These are phyloP conservation scores for Colletotrichum tropicale DNA, from an alignment of 2,329 filamentous ascomycete genomes.

Conservation along the genomic window DNA sequence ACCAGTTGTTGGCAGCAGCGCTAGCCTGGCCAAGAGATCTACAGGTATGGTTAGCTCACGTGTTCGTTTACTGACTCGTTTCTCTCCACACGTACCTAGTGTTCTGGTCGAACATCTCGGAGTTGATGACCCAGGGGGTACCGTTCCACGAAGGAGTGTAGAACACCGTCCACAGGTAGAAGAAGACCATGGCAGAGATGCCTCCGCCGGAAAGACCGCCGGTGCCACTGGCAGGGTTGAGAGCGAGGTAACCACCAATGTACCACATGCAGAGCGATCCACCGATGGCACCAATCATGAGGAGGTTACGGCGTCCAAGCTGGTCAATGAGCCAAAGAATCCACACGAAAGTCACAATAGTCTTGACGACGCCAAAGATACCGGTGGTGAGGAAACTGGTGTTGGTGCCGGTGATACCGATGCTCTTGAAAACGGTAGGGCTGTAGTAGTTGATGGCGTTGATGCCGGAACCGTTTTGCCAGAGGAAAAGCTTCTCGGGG, in stretches of 20 bases:
- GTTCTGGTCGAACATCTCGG: conserved; percentile 77
- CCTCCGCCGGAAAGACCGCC: conserved; percentile 46
- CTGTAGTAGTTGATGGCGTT: conserved; percentile 81
- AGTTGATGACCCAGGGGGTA: conserved; percentile 77
- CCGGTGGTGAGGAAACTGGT: conserved; percentile 66
- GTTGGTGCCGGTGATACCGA: conserved; percentile 50
- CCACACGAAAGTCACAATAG: conserved; percentile 70
- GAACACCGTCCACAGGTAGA: conserved; percentile 73
- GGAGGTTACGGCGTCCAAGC: conserved; percentile 56
- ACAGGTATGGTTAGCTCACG: neutral
- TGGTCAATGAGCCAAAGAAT: conserved; percentile 72
- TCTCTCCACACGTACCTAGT: neutral
- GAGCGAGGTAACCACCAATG: conserved; percentile 59
- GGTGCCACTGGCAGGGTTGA: conserved; percentile 35
- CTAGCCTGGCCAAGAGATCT: conserved; percentile 71
- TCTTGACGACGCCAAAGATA: conserved; percentile 80
- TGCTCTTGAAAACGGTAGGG: conserved; percentile 68
- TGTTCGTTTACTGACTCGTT: neutral
- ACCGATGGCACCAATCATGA: conserved; percentile 65
- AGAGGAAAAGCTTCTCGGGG: conserved; percentile 67
- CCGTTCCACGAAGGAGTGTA: conserved; percentile 78
- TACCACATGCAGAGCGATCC: conserved; percentile 67
- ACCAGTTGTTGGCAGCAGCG: conserved; percentile 75
- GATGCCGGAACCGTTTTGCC: conserved; percentile 76
- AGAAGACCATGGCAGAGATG: conserved; percentile 70